Conservation (phyloP, 768 basidiomycete species). For the Tylopilus subfusipes region DNA sequence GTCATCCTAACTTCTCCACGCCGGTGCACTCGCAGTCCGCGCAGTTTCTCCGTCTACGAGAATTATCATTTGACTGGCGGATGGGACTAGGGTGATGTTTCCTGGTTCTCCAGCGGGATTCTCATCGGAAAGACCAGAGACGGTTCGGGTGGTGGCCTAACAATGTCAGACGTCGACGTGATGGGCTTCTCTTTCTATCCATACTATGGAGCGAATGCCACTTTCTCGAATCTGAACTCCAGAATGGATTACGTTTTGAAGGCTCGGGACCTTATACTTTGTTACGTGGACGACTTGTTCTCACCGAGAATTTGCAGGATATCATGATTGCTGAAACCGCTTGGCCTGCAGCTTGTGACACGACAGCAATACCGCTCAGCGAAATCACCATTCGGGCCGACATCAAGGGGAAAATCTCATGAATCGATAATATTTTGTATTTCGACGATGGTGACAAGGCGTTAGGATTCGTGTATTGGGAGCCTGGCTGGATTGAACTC, state of each 20-base stretch:
- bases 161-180: conserved; percentile 7
- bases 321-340: conserved; percentile 13
- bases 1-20: conserved; percentile 33
- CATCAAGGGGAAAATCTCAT: conserved; percentile 7
- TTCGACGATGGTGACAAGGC: neutral
- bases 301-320: conserved; percentile 3
- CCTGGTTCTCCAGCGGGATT: conserved; percentile 8
- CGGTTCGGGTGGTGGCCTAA: conserved; percentile 2
- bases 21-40: conserved; percentile 22
- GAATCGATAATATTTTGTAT: neutral
- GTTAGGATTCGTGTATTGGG: conserved; percentile 12
- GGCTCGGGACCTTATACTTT: neutral
- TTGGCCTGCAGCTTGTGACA: conserved; percentile 7
- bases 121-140: neutral
- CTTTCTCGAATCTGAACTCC: conserved; percentile 6
- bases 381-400: conserved; percentile 2
- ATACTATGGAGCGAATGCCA: conserved; percentile 4
- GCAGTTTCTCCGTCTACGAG: conserved; percentile 1
- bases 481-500: conserved; percentile 11
- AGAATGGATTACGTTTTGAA: conserved; percentile 7
- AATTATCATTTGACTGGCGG: conserved; percentile 7
- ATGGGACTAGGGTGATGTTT: conserved; percentile 1
- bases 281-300: neutral
- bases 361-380: conserved; percentile 1
- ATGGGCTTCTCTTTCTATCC: conserved; percentile 11